Conservation (phyloP, 371 early-diverging fungal species). For the Mortierella sp. region DNA sequence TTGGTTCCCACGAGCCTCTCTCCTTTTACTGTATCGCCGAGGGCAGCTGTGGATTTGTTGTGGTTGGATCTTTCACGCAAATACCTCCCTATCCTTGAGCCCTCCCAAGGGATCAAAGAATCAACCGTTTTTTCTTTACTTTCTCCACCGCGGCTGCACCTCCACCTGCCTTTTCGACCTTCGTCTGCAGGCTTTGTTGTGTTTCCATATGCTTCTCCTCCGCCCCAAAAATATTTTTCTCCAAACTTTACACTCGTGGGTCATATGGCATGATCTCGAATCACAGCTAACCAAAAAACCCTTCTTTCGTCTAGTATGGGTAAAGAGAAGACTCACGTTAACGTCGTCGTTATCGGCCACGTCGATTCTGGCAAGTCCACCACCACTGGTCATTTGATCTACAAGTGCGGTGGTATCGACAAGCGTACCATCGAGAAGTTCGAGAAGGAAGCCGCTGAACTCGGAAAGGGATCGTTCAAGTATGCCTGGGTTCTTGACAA, state of each 20-base stretch:
- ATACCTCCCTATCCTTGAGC: neutral
- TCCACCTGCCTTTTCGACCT: too few relatives aligned
- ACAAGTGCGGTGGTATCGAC: slow-evolving; percentile 99
- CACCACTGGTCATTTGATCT: slow-evolving; percentile 98
- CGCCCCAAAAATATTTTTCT: slow-evolving; percentile 4
- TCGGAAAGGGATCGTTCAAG: slow-evolving; percentile 99
- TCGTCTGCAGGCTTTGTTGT: too few relatives aligned
- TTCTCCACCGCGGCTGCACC: neutral
- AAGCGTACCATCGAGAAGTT: slow-evolving; percentile 99
- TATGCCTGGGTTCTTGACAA: slow-evolving; percentile 98
- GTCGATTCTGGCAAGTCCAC: slow-evolving; percentile 98
- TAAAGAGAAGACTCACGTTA: slow-evolving; percentile 94
- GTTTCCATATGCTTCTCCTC: neutral
- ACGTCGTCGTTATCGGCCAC: slow-evolving; percentile 99
- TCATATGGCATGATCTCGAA: slow-evolving; percentile 7
- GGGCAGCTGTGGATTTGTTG: too few relatives aligned
- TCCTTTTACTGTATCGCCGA: too few relatives aligned
- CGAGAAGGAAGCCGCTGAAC: slow-evolving; percentile 98
- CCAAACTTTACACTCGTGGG: slow-evolving; percentile 10
- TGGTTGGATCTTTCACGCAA: neutral
- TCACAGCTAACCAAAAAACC: neutral
- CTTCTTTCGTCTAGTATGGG: slow-evolving; percentile 71
- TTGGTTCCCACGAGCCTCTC: too few relatives aligned
- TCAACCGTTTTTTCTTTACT: neutral
- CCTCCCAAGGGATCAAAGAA: too few relatives aligned